Percentiles rank a stretch among this genome's conserved stretches.
phyloP scores from a whole-genome alignment of 78 protist genomes.

The Dictyostelium intermedium region DNA sequence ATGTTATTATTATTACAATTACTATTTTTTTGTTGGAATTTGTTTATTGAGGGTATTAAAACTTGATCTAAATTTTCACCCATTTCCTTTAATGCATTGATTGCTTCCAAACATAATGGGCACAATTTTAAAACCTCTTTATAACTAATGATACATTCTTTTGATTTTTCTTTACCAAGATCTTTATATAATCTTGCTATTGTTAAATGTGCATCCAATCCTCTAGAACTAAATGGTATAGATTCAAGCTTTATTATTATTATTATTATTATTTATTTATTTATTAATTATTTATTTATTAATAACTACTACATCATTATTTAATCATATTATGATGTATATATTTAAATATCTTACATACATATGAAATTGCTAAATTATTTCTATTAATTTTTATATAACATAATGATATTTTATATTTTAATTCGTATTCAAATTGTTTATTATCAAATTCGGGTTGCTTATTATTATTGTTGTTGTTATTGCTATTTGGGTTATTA shows the following conservation, averaged over 20 bases:
- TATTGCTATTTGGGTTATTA: background rate
- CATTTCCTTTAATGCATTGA: conserved; percentile 42
- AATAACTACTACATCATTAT: background rate
- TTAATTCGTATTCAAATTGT: conserved; percentile 43
- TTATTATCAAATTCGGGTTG: background rate
- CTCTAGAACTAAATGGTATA: conserved; percentile 26
- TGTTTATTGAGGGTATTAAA: conserved; percentile 2
- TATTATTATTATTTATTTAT: too few species aligned
- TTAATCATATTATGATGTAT: background rate
- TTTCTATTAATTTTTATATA: background rate
- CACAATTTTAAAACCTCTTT: conserved; percentile 55
- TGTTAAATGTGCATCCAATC: conserved; percentile 46
- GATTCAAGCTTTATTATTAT: conserved; percentile 61
- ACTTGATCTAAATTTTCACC: conserved; percentile 62
- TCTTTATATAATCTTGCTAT: conserved; percentile 52
- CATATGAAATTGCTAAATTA: conserved; percentile 26
- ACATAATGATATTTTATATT: conserved; percentile 62
- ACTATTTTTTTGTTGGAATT: background rate
- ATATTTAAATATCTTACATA: background rate
- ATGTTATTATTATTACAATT: background rate
- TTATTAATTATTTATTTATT: background rate
- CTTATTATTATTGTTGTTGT: background rate
- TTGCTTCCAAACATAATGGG: conserved; percentile 74
- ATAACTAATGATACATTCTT: conserved; percentile 33
- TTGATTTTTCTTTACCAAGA: conserved; percentile 44